Base-by-base conservation (phyloP, 495 filamentous ascomycete species). In the Aspergillus baeticus region DNA sequence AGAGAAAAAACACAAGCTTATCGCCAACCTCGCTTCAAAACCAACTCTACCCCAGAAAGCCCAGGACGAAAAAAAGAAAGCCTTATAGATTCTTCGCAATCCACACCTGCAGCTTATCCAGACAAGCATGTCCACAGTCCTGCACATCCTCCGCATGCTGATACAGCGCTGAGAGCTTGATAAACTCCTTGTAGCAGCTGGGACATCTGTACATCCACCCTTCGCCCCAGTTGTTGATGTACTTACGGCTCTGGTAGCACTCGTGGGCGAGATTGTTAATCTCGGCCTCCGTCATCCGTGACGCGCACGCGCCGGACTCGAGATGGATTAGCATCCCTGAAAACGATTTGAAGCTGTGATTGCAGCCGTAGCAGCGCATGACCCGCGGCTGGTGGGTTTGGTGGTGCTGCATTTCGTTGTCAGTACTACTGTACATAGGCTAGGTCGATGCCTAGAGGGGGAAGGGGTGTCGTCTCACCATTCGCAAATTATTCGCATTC, bases 301-400 rank as follows among this genome's bases (percentile, higher is more conserved):
- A 60, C 15, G 43, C 14, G 41, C 62, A 65, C 20, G 44, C 23
- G 6, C 46, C 62, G 10, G 50, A 45, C 39, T 65, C 62, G 17
- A 65, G 60, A 50, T 65, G 60, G 22, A 54, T 45, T 8, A 65
- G 45, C 13, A 65, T 36, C 7, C 42, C 39, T 4, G 59, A 62
- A 31, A 59, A 62, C 21, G 36, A 54, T 18, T 54, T 51, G 51
- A 65, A 65, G 2, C 11, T 59, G 7, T 53, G 39, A 3, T 20
- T 39, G 31, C 55, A 65, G 51, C 60, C 59, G 44, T 51, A 63
- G 51, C 62, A 65, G 11, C 51, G 51, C 34, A 59, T 62, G 1
- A 43, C 52, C 21, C 51, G 21, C 6, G 55, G 36, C 14, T 50
- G 50, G 23, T 62, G 62, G 23, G 11, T 43, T 23, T 47, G 33